Evolutionary conservation across 257 asterid genomes (phyloP), one percentile per base, ranked within the genome.

Genomic region (Salvia rosmarinus): DNA sequence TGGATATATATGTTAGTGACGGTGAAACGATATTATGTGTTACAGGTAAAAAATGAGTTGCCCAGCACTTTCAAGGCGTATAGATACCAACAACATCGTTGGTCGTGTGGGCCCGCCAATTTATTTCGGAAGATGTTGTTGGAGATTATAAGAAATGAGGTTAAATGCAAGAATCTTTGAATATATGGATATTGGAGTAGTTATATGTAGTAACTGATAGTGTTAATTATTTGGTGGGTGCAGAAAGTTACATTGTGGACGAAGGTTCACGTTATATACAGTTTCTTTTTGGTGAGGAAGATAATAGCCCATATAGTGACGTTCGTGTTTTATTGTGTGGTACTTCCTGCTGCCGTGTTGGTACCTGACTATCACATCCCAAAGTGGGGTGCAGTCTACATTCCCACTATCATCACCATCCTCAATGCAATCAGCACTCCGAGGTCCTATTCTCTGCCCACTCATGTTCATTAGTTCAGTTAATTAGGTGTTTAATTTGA

Each of bases 91-190:
- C 99, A 94, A 62, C 99, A 91, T 68, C 96, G 99, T 23, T 94
- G 99, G 99, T 94, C 99, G 1, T 94, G 99, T 81, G 99, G 98
- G 50, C 99, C 98, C 7, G 99, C 99, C 40, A 94, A 94, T 81
- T 83, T 94, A 6, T 89, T 94, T 67, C 76, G 96, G 16, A 94
- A 94, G 85, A 91, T 94, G 99, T 50, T 84, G 9, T 49, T 79
- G 52, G 99, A 94, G 63, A 94, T 94, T 12, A 55, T 89, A 10
- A 83, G 79, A 73, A 94, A 94, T 79, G 81, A 89, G 95, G 99
- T 94, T 67, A 10, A 75, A 28, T 55, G 4, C 8, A 12, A 23
- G 39, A 55, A 23, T 55, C 1, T 23, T 0, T 23, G 2, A 4
- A 49, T 49, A 6, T 4, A 46, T 43, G n/a, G n/a, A n/a, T n/a